These are phyloP conservation scores for Pseudomonodictys pantanalensis DNA, from an alignment of 495 filamentous ascomycete genomes.

Conservation along the genomic window DNA sequence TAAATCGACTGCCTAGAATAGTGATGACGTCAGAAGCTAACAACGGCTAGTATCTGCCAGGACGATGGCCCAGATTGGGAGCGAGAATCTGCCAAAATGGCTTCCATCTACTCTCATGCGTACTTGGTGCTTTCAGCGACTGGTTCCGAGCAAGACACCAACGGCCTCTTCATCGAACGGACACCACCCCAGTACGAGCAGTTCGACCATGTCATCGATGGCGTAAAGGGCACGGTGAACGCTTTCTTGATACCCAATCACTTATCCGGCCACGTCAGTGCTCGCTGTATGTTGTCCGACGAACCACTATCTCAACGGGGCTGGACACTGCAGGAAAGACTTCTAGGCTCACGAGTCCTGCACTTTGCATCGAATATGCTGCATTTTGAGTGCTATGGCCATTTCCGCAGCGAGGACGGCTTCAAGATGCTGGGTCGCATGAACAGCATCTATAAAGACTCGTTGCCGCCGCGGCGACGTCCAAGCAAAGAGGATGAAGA, in stretches of 20 bases:
- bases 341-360: constrained; percentile 3
- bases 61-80: constrained; percentile 17
- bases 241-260: not conserved
- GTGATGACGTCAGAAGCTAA: too few species aligned
- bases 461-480: too few species aligned
- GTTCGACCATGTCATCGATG: not conserved
- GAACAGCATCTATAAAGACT: not conserved
- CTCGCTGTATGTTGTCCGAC: not conserved
- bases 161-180: constrained; percentile 1
- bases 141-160: not conserved
- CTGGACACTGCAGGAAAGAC: constrained; percentile 16
- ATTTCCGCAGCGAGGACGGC: not conserved
- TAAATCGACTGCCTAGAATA: too few species aligned
- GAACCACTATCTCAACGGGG: constrained; percentile 3
- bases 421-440: not conserved
- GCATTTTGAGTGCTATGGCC: constrained; percentile 6
- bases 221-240: not conserved
- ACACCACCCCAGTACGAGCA: not conserved
- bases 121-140: constrained; percentile 16
- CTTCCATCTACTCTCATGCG: constrained; percentile 9
- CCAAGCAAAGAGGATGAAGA: too few species aligned
- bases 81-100: constrained; percentile 18
- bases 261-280: not conserved
- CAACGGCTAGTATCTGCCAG: not conserved
- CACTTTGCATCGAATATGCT: constrained; percentile 7